phyloP scores from a whole-genome alignment of 225 moss, liverwort and hornwort genomes.

The Anthoceros angustus region DNA sequence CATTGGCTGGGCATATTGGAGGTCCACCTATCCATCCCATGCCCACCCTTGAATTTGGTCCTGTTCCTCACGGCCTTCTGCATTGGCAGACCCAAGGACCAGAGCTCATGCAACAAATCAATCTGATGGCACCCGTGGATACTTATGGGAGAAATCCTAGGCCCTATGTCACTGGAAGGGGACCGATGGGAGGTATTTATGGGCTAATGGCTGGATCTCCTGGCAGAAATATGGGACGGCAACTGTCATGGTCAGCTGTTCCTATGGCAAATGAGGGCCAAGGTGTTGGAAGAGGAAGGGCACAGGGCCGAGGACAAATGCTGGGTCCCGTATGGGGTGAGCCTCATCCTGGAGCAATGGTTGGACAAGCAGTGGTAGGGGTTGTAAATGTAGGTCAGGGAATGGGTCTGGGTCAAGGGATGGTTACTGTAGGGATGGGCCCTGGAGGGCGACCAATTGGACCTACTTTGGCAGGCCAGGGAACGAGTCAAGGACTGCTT shows the following conservation, averaged over 20 bases:
- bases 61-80: constrained; percentile 40
- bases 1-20: constrained; percentile 26
- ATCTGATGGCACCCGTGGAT: constrained; percentile 37
- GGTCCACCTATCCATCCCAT: constrained; percentile 31
- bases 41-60: constrained; percentile 43
- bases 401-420: constrained; percentile 9
- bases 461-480: constrained; percentile 13
- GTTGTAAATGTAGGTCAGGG: constrained; percentile 24
- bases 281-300: background rate
- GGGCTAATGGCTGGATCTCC: constrained; percentile 31
- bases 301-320: background rate
- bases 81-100: constrained; percentile 45
- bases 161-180: constrained; percentile 27
- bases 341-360: constrained; percentile 24
- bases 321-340: constrained; percentile 13
- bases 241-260: constrained; percentile 36
- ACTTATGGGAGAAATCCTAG: constrained; percentile 31
- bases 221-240: constrained; percentile 34
- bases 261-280: constrained; percentile 11
- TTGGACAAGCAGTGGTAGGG: constrained; percentile 18
- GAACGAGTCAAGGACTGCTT: background rate
- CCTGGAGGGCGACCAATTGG: background rate
- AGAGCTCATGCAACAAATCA: constrained; percentile 34
- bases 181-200: constrained; percentile 16
- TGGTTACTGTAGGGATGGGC: background rate